Base-by-base conservation (phyloP, 176 grass and related monocot genomes). In the Areca catechu region DNA sequence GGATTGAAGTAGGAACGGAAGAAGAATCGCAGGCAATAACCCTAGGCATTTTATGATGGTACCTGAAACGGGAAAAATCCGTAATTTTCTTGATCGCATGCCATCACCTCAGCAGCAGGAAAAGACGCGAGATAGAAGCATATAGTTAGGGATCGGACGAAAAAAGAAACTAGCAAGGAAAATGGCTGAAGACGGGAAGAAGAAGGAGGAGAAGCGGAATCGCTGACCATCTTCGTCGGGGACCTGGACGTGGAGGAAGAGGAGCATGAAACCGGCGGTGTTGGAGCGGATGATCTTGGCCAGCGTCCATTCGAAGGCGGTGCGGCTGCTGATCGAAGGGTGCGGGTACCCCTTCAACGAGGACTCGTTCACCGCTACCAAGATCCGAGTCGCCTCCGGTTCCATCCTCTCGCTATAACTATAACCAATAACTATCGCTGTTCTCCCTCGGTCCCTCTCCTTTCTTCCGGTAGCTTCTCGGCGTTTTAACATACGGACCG, bases 321-420 rank as follows among this genome's bases (percentile, higher is more conserved):
- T 43, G 34, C 34, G 34, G 34, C 34, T 12, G 10, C 34, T 43
- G 34, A 43, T 43, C 87, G 87, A 98, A 24, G 93, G 87, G 55
- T 98, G 78, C 60, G 84, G 93, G 69, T 98, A 98, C 2, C 93
- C 81, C 60, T 74, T 87, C 24, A 98, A 54, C 60, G 93, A 98
- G 37, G 93, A 97, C 58, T 91, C 78, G 73, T 97, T 97, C 69
- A 97, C 93, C 30, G 67, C 87, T 51, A 97, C 63, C 87, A 97
- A 75, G 56, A 97, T 80, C 76, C 76, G 70, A 7, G 93, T 97
- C 75, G 86, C 62, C 50, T 66, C 79, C 49, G 81, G 64, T 7
- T 63, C 69, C 21, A 70, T 75, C 66, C 73, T 73, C 75, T 88
- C 69, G 65, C 27, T 29, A 29, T 29, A 29, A 29, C 27, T 3